Evolutionary conservation across 2,329 filamentous ascomycete species (phyloP).

Genomic region (Beauveria sp.): DNA sequence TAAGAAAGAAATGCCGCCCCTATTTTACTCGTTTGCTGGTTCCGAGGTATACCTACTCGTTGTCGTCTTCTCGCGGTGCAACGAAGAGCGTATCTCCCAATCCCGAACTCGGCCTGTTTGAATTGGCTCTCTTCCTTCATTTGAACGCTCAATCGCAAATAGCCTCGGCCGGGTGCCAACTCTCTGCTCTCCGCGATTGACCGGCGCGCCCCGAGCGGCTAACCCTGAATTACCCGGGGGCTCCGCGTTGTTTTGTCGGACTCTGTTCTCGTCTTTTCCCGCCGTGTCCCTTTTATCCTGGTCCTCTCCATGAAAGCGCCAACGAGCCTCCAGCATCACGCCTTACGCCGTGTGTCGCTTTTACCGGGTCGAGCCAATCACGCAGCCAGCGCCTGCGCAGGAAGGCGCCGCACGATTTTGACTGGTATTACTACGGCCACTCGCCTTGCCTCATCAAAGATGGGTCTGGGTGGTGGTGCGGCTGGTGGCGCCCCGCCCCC

Average conservation of each 20-base stretch:
- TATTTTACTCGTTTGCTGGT: not conserved
- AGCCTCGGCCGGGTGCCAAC: not conserved
- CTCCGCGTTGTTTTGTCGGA: not conserved
- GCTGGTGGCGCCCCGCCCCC: slow-evolving; percentile 26
- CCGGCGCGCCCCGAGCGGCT: not conserved
- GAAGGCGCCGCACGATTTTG: not conserved
- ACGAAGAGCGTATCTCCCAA: not conserved
- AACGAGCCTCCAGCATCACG: slow-evolving; percentile 1
- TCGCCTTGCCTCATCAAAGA: slow-evolving; percentile 9
- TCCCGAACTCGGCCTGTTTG: not conserved
- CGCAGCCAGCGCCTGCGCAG: not conserved
- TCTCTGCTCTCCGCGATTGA: not conserved
- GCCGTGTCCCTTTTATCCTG: not conserved
- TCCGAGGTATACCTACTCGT: not conserved
- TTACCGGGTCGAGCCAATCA: slow-evolving; percentile 4
- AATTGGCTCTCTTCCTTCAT: not conserved
- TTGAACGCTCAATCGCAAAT: not conserved
- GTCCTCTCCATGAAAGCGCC: not conserved
- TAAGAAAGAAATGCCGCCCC: not conserved
- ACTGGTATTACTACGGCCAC: not conserved
- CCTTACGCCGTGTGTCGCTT: not conserved
- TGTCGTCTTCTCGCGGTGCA: not conserved
- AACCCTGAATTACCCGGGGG: not conserved
- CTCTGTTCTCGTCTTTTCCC: no score
- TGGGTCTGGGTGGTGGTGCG: slow-evolving; percentile 18